These are phyloP conservation scores for Gilbertella persicaria DNA, from an alignment of 371 early-diverging fungal genomes.

Conservation along the genomic window DNA sequence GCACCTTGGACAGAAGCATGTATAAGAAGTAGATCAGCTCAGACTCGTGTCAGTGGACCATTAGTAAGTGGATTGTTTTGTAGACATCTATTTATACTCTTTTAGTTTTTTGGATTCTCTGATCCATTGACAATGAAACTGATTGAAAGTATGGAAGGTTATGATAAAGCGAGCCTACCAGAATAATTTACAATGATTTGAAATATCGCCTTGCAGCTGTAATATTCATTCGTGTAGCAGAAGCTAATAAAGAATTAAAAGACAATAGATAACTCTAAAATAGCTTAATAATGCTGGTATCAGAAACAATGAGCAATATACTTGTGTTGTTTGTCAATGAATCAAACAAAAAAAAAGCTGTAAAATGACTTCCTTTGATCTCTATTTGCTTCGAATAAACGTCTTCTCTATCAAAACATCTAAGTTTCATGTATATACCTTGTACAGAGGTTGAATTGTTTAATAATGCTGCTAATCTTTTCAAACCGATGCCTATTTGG, in stretches of 20 bases:
- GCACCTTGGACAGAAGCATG: slow-evolving; percentile 64
- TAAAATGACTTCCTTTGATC: slow-evolving; percentile 76
- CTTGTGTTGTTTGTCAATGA: slow-evolving; percentile 91
- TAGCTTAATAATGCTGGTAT: slow-evolving; percentile 83
- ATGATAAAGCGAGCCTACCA: slow-evolving; percentile 28
- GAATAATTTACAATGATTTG: slow-evolving; percentile 67
- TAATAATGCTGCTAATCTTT: slow-evolving; percentile 92
- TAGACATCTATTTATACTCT: neutral
- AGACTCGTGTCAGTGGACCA: slow-evolving; percentile 52
- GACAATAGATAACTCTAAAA: neutral
- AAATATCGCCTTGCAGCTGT: slow-evolving; percentile 82
- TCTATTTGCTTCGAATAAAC: slow-evolving; percentile 62
- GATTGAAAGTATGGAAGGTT: slow-evolving; percentile 41
- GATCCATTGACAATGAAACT: slow-evolving; percentile 46
- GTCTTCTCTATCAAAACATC: slow-evolving; percentile 16
- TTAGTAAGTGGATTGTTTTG: slow-evolving; percentile 33
- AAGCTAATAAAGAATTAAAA: slow-evolving; percentile 60
- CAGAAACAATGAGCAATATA: slow-evolving; percentile 88
- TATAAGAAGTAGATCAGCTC: slow-evolving; percentile 44
- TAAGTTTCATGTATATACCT: slow-evolving; percentile 39
- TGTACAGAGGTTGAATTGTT: slow-evolving; percentile 88
- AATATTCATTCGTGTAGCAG: slow-evolving; percentile 83
- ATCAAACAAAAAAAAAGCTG: slow-evolving; percentile 90
- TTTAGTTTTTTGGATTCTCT: slow-evolving; percentile 52
- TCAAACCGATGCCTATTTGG: slow-evolving; percentile 83